Evolutionary conservation across 1,284 basidiomycete species (phyloP).

Genomic region (Earliella scabrosa): DNA sequence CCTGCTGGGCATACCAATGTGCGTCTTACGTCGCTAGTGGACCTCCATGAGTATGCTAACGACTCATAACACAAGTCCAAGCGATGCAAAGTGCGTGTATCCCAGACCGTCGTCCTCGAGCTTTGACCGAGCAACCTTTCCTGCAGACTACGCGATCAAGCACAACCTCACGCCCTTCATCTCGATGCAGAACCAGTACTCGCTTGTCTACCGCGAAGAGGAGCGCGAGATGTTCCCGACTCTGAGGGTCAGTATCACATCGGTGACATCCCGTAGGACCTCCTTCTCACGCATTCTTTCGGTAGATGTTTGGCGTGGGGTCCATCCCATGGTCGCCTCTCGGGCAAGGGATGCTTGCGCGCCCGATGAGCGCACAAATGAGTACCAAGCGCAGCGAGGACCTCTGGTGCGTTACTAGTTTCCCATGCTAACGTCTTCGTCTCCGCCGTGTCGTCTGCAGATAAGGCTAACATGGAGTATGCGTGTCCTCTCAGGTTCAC

Average conservation of each 20-base stretch:
- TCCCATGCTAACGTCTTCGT: too few species aligned
- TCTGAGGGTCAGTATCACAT: slow-evolving; percentile 29
- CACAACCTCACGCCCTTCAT: slow-evolving; percentile 53
- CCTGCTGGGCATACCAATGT: slow-evolving; percentile 44
- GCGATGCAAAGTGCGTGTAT: slow-evolving; percentile 48
- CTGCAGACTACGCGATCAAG: slow-evolving; percentile 36
- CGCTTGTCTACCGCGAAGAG: slow-evolving; percentile 50
- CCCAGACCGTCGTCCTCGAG: too few species aligned
- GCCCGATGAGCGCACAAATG: too few species aligned
- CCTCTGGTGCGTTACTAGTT: too few species aligned
- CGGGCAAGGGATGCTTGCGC: slow-evolving; percentile 40
- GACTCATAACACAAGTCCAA: slow-evolving; percentile 39
- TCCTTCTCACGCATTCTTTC: too few species aligned
- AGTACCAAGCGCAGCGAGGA: too few species aligned
- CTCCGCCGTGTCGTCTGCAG: too few species aligned
- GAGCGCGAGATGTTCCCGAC: slow-evolving; percentile 55
- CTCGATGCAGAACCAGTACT: slow-evolving; percentile 57
- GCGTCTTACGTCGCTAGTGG: slow-evolving; percentile 13
- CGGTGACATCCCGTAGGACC: too few species aligned
- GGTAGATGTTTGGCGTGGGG: slow-evolving; percentile 40
- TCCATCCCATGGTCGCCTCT: slow-evolving; percentile 49
- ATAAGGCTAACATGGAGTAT: too few species aligned
- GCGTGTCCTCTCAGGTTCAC: too few species aligned
- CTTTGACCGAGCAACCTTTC: too few species aligned
- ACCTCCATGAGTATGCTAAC: too few species aligned